Percentiles rank a stretch among this genome's conserved stretches.
phyloP scores from a whole-genome alignment of 2,329 filamentous ascomycete genomes.

The Diaporthe longicolla region DNA sequence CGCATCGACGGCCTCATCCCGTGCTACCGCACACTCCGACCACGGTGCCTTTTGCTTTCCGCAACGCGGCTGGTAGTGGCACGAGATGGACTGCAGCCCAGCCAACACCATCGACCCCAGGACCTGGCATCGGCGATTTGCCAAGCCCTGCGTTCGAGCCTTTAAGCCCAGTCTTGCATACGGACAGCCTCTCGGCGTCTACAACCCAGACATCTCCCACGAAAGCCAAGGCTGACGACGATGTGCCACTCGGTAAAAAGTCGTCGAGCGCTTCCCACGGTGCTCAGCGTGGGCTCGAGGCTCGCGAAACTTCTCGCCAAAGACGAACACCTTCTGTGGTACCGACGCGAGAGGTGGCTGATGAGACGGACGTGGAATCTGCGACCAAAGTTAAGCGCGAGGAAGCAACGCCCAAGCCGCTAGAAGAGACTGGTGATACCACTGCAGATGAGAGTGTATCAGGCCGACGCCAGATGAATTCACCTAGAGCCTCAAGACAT shows the following conservation, averaged over 20 bases:
- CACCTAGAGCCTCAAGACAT: constrained; percentile 54
- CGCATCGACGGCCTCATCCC: constrained; percentile 32
- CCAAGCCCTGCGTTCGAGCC: constrained; percentile 71
- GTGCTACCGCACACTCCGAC: constrained; percentile 45
- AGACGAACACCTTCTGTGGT: constrained; percentile 42
- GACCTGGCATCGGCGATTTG: constrained; percentile 55
- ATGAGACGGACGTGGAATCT: constrained; percentile 57
- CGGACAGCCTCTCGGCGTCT: constrained; percentile 53
- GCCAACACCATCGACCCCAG: constrained; percentile 71
- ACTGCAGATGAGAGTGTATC: constrained; percentile 67
- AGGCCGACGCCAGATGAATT: constrained; percentile 55
- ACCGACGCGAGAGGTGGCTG: constrained; percentile 47
- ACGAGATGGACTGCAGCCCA: constrained; percentile 71
- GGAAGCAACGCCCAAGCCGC: constrained; percentile 66
- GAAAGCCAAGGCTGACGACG: constrained; percentile 52
- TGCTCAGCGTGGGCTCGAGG: constrained; percentile 50
- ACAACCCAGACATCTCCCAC: constrained; percentile 53
- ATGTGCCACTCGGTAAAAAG: constrained; percentile 45
- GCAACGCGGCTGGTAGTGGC: constrained; percentile 53
- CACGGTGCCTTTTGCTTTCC: constrained; percentile 39
- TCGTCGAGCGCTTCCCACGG: constrained; percentile 49
- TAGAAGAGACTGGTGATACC: constrained; percentile 70
- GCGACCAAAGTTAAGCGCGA: constrained; percentile 70
- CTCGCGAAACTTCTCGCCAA: constrained; percentile 46
- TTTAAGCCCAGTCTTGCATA: constrained; percentile 66